These are phyloP conservation scores for Phytopythium delawarense DNA, from an alignment of 352 stramenopile species.

Conservation along the genomic window DNA sequence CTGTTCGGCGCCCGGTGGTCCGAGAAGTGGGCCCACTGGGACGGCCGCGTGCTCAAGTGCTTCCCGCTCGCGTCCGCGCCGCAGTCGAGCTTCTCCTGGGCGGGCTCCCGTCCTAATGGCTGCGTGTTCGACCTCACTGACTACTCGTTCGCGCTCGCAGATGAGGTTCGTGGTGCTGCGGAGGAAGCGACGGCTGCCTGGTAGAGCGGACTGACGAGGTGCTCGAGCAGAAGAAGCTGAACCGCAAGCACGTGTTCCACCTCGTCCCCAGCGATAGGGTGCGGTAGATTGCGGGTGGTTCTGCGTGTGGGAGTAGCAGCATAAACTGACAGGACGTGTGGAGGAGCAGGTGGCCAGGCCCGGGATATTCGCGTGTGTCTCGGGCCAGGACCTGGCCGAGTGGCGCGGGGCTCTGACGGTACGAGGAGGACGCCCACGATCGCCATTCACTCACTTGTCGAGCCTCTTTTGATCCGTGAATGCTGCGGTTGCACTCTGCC, in stretches of 20 bases:
- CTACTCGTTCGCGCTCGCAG: constrained; percentile 36
- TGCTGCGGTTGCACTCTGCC: neutral
- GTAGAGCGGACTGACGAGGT: neutral
- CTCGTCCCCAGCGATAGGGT: constrained; percentile 52
- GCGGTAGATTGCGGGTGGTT: neutral
- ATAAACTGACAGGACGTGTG: neutral
- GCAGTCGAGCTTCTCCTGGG: constrained; percentile 44
- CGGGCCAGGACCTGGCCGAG: constrained; percentile 49
- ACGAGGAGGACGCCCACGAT: neutral
- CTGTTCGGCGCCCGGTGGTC: constrained; percentile 74
- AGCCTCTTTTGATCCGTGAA: neutral
- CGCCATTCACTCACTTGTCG: neutral
- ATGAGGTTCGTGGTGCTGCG: constrained; percentile 29
- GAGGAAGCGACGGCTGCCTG: neutral
- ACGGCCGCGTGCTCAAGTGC: constrained; percentile 66
- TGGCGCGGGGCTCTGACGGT: constrained; percentile 57
- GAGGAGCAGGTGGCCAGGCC: constrained; percentile 33
- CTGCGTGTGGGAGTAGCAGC: neutral
- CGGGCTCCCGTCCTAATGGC: constrained; percentile 37
- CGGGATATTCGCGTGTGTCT: constrained; percentile 56
- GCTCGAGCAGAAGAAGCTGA: constrained; percentile 42
- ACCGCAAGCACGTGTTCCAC: constrained; percentile 62
- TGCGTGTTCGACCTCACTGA: constrained; percentile 38
- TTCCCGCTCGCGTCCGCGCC: constrained; percentile 66
- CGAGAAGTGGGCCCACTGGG: constrained; percentile 77